Evolutionary conservation across 2,329 filamentous ascomycete genomes (phyloP).

Genomic region (Fusarium continuum): DNA sequence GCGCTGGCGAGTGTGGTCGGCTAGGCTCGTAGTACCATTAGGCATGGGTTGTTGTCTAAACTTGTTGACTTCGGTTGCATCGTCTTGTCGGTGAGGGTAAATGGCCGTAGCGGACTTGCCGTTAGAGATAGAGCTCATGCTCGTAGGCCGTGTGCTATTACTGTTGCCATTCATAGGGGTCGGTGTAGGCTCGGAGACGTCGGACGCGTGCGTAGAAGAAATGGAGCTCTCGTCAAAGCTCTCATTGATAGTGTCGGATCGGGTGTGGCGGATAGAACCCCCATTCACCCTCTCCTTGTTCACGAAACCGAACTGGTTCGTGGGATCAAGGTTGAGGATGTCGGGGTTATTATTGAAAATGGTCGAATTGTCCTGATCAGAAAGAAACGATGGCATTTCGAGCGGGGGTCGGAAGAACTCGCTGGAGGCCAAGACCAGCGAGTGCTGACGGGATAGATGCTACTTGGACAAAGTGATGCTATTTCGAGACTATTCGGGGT

Average conservation of each 20-base stretch:
- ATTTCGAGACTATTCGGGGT: conserved; percentile 31
- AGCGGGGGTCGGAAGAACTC: conserved; percentile 42
- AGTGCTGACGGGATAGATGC: conserved; percentile 39
- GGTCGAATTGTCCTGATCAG: conserved; percentile 56
- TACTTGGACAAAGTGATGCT: conserved; percentile 39
- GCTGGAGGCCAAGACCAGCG: conserved; percentile 37
- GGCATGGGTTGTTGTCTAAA: conserved; percentile 35
- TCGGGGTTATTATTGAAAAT: conserved; percentile 54
- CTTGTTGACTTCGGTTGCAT: conserved; percentile 27
- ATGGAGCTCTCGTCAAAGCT: conserved; percentile 65
- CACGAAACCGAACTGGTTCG: conserved; percentile 50
- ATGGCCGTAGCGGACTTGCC: conserved; percentile 56
- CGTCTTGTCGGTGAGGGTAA: conserved; percentile 43
- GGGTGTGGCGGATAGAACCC: conserved; percentile 51
- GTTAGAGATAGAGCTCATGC: conserved; percentile 68
- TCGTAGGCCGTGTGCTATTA: conserved; percentile 57
- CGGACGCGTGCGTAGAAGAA: conserved; percentile 62
- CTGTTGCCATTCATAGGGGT: conserved; percentile 56
- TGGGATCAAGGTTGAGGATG: conserved; percentile 56
- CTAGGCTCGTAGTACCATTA: conserved; percentile 44
- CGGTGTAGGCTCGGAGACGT: conserved; percentile 57
- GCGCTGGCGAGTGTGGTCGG: conserved; percentile 44
- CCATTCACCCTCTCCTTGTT: conserved; percentile 50
- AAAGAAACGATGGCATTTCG: conserved; percentile 65
- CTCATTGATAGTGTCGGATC: conserved; percentile 59